Evolutionary conservation across 208 protist genomes (phyloP).

Genomic region (Endotrypanum monterogeii): DNA sequence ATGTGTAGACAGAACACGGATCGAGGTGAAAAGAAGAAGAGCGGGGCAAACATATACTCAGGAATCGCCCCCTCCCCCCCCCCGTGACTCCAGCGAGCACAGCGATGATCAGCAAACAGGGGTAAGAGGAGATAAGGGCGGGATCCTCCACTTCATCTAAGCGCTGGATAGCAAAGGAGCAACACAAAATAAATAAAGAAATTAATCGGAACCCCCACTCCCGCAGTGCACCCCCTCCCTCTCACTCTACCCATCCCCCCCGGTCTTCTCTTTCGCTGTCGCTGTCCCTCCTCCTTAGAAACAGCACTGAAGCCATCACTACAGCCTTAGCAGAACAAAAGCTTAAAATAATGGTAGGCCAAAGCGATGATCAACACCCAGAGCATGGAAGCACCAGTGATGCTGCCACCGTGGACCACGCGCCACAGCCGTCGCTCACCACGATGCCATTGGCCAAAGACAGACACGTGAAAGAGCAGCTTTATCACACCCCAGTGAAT

Average conservation of each 20-base stretch:
- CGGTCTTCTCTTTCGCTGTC: not conserved
- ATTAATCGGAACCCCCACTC: too few relatives aligned
- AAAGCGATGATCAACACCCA: constrained; percentile 36
- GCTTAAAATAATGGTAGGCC: constrained; percentile 96
- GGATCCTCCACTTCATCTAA: not conserved
- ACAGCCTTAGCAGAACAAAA: constrained; percentile 67
- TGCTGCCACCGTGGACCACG: constrained; percentile 52
- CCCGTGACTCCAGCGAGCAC: not conserved
- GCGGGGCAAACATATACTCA: not conserved
- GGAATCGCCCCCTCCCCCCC: not conserved
- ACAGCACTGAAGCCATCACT: not conserved
- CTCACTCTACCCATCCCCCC: not conserved
- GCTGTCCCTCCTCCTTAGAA: not conserved
- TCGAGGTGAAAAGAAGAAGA: not conserved
- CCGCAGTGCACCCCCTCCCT: not conserved
- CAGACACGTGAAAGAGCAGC: constrained; percentile 98
- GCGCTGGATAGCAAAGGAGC: not conserved
- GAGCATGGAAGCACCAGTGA: constrained; percentile 35
- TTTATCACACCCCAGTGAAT: constrained; percentile 93
- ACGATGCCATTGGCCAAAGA: constrained; percentile 83
- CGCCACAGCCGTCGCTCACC: constrained; percentile 39
- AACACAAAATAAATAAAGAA: not conserved
- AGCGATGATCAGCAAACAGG: not conserved
- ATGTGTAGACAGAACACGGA: not conserved
- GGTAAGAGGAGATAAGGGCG: too few relatives aligned